Evolutionary conservation across 495 filamentous ascomycete species (phyloP), one percentile per base, ranked within the genome.

Genomic region (Penicillium nucicola): DNA sequence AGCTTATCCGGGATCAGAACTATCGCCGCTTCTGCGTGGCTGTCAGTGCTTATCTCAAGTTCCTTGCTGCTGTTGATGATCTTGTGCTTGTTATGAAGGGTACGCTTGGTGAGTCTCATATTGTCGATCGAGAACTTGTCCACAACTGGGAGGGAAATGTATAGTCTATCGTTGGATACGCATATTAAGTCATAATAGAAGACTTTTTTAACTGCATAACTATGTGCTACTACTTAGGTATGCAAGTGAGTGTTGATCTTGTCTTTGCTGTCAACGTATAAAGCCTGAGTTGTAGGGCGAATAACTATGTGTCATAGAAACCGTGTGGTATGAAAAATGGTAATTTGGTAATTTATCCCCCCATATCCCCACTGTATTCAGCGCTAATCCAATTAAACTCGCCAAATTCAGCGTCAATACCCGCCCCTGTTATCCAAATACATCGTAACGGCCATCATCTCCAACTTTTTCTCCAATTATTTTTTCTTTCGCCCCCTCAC

Each of bases 41-140:
- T 8, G 30, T 73, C 28, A 71, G 58, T 25, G 58, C 67, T 7
- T 73, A 73, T 40, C 45, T 73, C 1, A 67, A 58, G 47, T 71
- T 75, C 45, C 34, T 75, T 19, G 59, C 52, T 10, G 49, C 58
- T 13, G 52, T 73, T 25, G 71, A 75, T 62, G 70, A 71, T 35
- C 33, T 75, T 48, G 68, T 73, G n/a, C 55, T 75, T 22, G 67
- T 71, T 9, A 54, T 73, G 42, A 75, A 75, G 56, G 70, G 65
- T 9, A 65, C 62, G 0, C 45, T 75, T 36, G 71, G 71, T 1
- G 71, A 75, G 62, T 61, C 70, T 10, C 71, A 75, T 52, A 53
- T 75, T 33, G 65, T 75, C 14, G 57, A 52, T 18, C 59, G 62
- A 8, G 60, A 60, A 5, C 30, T 65, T 42, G 31, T 57, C 46